Evolutionary conservation across 352 stramenopile genomes (phyloP), one percentile per base, ranked within the genome.

Genomic region (Phytophthora brassicae): DNA sequence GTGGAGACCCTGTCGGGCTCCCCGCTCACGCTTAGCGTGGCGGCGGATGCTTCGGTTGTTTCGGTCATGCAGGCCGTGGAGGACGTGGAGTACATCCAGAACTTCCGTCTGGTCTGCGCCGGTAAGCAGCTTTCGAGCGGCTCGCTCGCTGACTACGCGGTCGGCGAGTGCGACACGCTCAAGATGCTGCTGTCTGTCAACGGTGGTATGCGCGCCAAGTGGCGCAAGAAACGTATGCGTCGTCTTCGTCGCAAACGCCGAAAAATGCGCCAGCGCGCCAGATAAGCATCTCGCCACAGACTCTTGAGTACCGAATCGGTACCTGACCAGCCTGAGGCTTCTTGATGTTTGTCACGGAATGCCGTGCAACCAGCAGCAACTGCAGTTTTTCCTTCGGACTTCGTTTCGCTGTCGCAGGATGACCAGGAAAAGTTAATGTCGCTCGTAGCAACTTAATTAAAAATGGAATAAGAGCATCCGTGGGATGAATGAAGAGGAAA

Each of bases 191-290:
- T 98, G 65, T 86, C 89, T 54, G 82, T 98, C 56, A 84, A 90
- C 61, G 94, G 88, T 68, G 95, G 94, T 68, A 99, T 98, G 94
- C 93, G 94, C 77, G 83, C 79, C 74, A 98, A 99, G 93, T 99
- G 96, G 95, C 87, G 89, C 66, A 99, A 99, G 92, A 99, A 99
- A 95, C 94, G 95, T 65, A 98, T 98, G 95, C 92, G 96, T 64
- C 96, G 96, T 73, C 89, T 99, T 66, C 92, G 96, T 73, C 91
- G 96, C 77, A 99, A 99, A 92, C 92, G 96, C 77, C 79, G 96
- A 79, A 99, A 99, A 95, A 99, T 99, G 96, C 93, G 96, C 80
- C 94, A 98, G 89, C 95, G 96, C 83, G 96, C 96, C 71, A 98
- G 96, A 95, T 99, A 99, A 97, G 84, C 79, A 57, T 53, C 36